These are phyloP conservation scores for Plasmodium gonderi DNA, from an alignment of 169 alveolate species.

Conservation along the genomic window DNA sequence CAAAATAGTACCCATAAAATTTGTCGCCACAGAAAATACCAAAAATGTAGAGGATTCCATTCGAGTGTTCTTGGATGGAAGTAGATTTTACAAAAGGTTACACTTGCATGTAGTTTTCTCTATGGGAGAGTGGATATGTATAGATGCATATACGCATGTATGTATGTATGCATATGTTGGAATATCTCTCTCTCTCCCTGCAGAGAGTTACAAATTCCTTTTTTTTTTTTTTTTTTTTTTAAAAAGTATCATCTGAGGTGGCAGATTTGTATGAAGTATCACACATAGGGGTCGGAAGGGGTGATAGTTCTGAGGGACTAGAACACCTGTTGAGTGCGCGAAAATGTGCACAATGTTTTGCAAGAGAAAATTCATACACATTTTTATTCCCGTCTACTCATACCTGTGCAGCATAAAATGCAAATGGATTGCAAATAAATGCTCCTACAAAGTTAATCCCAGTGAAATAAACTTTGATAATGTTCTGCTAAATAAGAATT, in stretches of 20 bases:
- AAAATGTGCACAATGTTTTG: too few relatives aligned
- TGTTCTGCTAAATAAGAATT: conserved; percentile 30
- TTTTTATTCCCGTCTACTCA: neutral
- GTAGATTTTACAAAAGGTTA: conserved; percentile 50
- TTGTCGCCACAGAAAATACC: conserved; percentile 17
- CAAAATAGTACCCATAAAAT: conserved; percentile 34
- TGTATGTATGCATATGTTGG: neutral
- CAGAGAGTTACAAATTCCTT: neutral
- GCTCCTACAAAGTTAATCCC: conserved; percentile 12
- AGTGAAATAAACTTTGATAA: conserved; percentile 42
- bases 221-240: neutral
- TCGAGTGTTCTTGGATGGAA: conserved; percentile 25
- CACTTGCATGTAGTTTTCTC: neutral
- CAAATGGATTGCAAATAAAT: conserved; percentile 5
- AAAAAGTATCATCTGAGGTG: too few relatives aligned
- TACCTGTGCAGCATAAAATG: conserved; percentile 28
- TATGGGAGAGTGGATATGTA: neutral
- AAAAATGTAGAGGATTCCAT: conserved; percentile 1
- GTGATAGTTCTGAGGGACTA: too few relatives aligned
- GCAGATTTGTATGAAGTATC: too few relatives aligned
- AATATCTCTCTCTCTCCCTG: neutral
- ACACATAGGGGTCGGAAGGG: too few relatives aligned
- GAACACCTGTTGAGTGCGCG: too few relatives aligned
- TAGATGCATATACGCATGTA: neutral
- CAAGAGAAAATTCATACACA: too few relatives aligned